Evolutionary conservation across 2,329 filamentous ascomycete genomes (phyloP), one percentile per base, ranked within the genome.

Genomic region (Neonectria coccinea): DNA sequence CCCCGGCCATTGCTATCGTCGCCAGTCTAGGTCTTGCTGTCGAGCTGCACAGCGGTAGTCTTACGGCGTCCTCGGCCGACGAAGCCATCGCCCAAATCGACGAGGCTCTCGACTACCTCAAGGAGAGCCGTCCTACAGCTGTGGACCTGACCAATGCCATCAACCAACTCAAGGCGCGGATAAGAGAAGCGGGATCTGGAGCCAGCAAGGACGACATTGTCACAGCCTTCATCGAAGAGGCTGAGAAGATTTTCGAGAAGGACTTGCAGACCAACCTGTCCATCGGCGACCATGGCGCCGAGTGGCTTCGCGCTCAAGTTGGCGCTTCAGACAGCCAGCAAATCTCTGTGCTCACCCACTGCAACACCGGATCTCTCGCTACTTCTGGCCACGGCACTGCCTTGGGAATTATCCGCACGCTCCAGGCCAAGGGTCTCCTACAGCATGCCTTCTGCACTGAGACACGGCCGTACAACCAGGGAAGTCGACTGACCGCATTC

Each of bases 311-410:
- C 61, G 81, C 85, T 44, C 88, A 92, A 74, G 82, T 79, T 20
- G 77, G 79, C 70, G 79, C 85, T 76, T 76, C 84, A 44, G 53
- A 80, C 67, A 77, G 85, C 68, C 74, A 84, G 76, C 70, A 77
- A 59, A 72, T 97, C 52, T 93, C 92, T n/a, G 91, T 99, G 47
- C 82, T 99, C 70, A 99, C 96, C 11, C 97, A 99, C 80, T 99
- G 96, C 85, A 99, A 99, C 79, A 99, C 96, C 22, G 96, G 96
- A 29, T 97, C 95, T 20, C 89, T 99, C 36, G 96, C 96, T 27
- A 99, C 96, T 1, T 97, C 96, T 16, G 96, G 96, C n/a, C 97
- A 98, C 76, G 96, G 96, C 56, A 99, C 96, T 11, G 96, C 96
- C 0, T 85, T 99, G 3, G 96, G 96, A 22, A 96, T 99, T 55